Percentiles rank a stretch among this genome's conserved stretches.
phyloP scores from a whole-genome alignment of 1,284 basidiomycete species.

The Cryptococcus deneoformans region DNA sequence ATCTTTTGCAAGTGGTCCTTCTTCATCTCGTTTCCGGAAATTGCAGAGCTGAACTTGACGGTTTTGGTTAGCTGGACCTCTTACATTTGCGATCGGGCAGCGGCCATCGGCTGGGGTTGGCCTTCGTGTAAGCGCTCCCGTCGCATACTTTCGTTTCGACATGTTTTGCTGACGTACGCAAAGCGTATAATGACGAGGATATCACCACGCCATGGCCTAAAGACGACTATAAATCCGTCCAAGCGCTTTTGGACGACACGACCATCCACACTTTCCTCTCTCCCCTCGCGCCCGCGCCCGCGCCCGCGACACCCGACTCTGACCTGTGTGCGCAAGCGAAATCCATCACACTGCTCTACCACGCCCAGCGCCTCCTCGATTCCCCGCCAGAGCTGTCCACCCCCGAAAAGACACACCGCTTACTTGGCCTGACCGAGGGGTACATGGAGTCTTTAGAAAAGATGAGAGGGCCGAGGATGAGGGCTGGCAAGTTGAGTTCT shows the following conservation, averaged over 20 bases:
- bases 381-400: background rate
- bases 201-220: conserved; percentile 45
- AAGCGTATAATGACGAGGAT: conserved; percentile 30
- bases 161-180: background rate
- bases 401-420: too few relatives aligned
- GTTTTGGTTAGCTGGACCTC: conserved; percentile 34
- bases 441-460: conserved; percentile 23
- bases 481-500: conserved; percentile 4
- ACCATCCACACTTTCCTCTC: conserved; percentile 25
- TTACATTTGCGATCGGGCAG: conserved; percentile 24
- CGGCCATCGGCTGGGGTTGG: conserved; percentile 23
- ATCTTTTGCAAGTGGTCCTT: conserved; percentile 36
- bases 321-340: conserved; percentile 21
- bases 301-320: conserved; percentile 14
- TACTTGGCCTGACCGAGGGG: conserved; percentile 9
- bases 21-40: too few relatives aligned
- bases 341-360: conserved; percentile 21
- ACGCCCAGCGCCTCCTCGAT: conserved; percentile 22
- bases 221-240: conserved; percentile 15
- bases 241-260: conserved; percentile 19
- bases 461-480: conserved; percentile 9
- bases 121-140: conserved; percentile 16
- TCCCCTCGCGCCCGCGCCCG: background rate
- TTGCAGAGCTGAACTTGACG: background rate
- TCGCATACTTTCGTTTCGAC: background rate